Percentiles rank a stretch among this genome's conserved stretches.
phyloP scores from a whole-genome alignment of 495 filamentous ascomycete genomes.

The Aspergillus sclerotiicarbonarius region DNA sequence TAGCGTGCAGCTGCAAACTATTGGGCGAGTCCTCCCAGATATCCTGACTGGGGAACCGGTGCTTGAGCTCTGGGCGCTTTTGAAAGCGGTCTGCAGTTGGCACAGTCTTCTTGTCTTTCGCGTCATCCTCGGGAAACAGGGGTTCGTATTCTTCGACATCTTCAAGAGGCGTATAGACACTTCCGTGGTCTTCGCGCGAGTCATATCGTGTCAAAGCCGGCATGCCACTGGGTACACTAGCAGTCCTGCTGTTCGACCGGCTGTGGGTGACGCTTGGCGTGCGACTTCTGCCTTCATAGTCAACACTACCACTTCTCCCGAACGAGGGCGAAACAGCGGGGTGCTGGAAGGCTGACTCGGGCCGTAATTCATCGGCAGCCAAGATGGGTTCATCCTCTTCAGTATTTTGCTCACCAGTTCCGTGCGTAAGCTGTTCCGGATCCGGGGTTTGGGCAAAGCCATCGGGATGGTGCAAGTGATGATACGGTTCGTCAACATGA shows the following conservation, averaged over 20 bases:
- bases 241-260: slow-evolving; percentile 69
- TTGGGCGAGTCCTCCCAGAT: slow-evolving; percentile 97
- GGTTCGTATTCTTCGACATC: slow-evolving; percentile 95
- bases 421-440: slow-evolving; percentile 37
- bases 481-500: slow-evolving; percentile 72
- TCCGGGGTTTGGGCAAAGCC: slow-evolving; percentile 48
- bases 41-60: slow-evolving; percentile 89
- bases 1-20: slow-evolving; percentile 78
- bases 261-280: slow-evolving; percentile 58
- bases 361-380: slow-evolving; percentile 86
- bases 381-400: slow-evolving; percentile 74
- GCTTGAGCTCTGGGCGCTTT: slow-evolving; percentile 60
- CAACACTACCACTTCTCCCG: slow-evolving; percentile 57
- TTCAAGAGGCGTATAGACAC: slow-evolving; percentile 69
- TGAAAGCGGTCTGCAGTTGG: slow-evolving; percentile 61
- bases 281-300: slow-evolving; percentile 53
- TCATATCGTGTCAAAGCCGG: slow-evolving; percentile 47
- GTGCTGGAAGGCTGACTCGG: slow-evolving; percentile 65
- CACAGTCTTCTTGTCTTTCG: slow-evolving; percentile 57
- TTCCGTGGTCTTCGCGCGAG: slow-evolving; percentile 53
- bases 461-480: slow-evolving; percentile 60
- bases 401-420: slow-evolving; percentile 35
- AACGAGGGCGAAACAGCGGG: slow-evolving; percentile 71
- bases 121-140: slow-evolving; percentile 79
- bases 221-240: slow-evolving; percentile 56